These are phyloP conservation scores for Botryotinia globosa DNA, from an alignment of 2,329 filamentous ascomycete genomes.

Conservation along the genomic window DNA sequence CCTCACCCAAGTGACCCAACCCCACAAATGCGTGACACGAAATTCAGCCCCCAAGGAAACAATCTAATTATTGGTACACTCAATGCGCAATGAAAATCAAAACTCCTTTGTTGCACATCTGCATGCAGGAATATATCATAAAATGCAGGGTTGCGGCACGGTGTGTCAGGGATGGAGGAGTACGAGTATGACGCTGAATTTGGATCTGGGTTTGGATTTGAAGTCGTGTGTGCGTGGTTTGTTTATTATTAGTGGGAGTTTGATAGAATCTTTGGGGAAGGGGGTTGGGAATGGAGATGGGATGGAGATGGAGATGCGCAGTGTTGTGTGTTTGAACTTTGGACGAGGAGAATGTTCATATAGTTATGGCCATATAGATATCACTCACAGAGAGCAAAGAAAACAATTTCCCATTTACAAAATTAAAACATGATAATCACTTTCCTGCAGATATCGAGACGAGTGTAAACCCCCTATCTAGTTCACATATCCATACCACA, in stretches of 20 bases:
- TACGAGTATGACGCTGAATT: too few species aligned
- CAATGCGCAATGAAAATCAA: neutral
- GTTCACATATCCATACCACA: accelerated
- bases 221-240: neutral
- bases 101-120: neutral
- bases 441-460: neutral
- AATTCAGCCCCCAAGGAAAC: neutral
- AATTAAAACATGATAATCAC: too few species aligned
- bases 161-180: neutral
- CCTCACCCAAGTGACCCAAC: neutral
- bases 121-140: conserved; percentile 5
- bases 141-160: neutral
- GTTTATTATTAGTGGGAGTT: too few species aligned
- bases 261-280: too few species aligned
- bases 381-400: too few species aligned
- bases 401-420: neutral
- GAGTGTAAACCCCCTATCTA: neutral
- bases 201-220: neutral
- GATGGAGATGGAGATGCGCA: too few species aligned
- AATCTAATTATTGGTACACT: neutral
- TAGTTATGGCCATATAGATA: neutral
- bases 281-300: too few species aligned
- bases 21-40: neutral
- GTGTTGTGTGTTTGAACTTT: neutral
- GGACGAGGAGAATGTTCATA: neutral